Base-by-base conservation (phyloP, 208 protist species). In the Leptomonas pyrrhocoris region DNA sequence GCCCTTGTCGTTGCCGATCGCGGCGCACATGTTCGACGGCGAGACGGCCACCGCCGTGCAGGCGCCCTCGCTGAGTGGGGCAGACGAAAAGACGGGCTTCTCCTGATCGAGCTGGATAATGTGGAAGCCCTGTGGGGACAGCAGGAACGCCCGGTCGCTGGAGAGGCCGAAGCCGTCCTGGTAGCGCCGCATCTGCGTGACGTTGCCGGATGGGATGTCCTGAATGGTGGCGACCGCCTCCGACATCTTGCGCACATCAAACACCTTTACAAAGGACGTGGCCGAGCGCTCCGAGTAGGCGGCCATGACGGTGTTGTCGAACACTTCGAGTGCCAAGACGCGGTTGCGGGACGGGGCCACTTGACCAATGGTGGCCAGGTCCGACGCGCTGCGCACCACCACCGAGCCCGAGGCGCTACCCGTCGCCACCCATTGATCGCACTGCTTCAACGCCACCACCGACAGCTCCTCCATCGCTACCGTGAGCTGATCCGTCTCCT, bases 1-100 rank as follows among this genome's bases (percentile, higher is more conserved):
- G 23, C 89, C 88, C 77, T 94, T 94, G 79, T 96, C 87, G 74
- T 86, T 96, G 30, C 92, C 92, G 40, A 96, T 85, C 42, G 85
- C 92, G 19, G 89, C 87, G 66, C 92, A 94, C 82, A 88, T 92
- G 59, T 58, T 77, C 38, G 81, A 89, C 40, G 85, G 89, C 12
- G 89, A 94, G 40, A 96, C 83, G 27, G 87, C 75, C 45, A 92
- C 81, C 4, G 80, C 71, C 2, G 86, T 92, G 81, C 77, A 93
- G 43, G 75, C 63, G 55, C 81, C 85, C 19, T 93, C 89, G 54
- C 64, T 74, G 38, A 91, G 57, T 13, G 73, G 58, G 34, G 38
- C 60, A n/a, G 88, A 93, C 49, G 73, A 86, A 64, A 81, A 92
- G 11, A 92, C 73, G 12, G 84, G 81, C 54, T 65, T 69, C 50